A percentile compares a stretch with the other conserved stretches of the same genome.
phyloP scores from a whole-genome alignment of 163 green algal genomes.

The Trebouxia gelatinosa region DNA sequence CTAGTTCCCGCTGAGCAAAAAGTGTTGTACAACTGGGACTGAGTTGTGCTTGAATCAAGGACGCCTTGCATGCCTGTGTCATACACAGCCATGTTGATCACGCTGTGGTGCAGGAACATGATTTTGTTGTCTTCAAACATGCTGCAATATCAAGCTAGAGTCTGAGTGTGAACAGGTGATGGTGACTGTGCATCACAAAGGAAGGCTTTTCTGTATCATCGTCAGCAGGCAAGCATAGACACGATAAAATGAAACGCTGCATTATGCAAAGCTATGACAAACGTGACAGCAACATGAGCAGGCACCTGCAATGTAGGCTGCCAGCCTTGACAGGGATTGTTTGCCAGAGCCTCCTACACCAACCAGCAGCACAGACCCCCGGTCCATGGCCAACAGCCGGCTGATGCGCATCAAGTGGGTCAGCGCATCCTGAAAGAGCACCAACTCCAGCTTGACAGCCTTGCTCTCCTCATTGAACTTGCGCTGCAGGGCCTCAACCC shows the following conservation, averaged over 20 bases:
- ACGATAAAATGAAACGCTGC: no score
- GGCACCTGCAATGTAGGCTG: constrained; percentile 80
- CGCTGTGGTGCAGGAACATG: background rate
- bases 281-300: background rate
- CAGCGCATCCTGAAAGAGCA: constrained; percentile 93
- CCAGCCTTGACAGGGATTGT: constrained; percentile 83
- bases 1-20: no score
- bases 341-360: constrained; percentile 92
- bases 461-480: constrained; percentile 86
- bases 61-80: no score
- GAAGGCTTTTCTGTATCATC: no score
- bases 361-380: constrained; percentile 86
- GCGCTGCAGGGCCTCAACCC: constrained; percentile 79
- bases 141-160: no score
- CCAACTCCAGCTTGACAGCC: constrained; percentile 82
- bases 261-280: background rate
- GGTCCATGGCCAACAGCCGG: constrained; percentile 83
- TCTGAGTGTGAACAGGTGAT: no score
- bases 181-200: no score
- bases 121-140: no score
- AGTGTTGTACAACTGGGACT: no score
- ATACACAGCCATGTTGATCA: no score
- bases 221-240: background rate
- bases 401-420: constrained; percentile 87
- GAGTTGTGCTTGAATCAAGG: no score